Conservation (phyloP, 2,329 filamentous ascomycete species). For the Domatiomyces globalis region DNA sequence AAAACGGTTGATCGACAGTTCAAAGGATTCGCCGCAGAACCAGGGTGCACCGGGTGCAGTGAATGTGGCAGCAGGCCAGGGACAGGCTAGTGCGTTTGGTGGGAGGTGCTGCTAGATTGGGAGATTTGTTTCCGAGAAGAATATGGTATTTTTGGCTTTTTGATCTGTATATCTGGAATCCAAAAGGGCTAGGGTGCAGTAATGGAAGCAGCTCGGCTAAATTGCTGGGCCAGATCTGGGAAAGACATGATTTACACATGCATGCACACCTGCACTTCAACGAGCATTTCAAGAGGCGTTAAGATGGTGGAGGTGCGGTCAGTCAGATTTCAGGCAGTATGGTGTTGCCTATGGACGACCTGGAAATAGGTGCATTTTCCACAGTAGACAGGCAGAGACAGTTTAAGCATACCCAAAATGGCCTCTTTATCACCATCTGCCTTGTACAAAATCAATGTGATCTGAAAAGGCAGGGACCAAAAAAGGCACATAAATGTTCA, state of each 20-base stretch:
- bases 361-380: not conserved
- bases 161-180: not conserved
- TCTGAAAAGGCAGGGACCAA: too few relatives aligned
- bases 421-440: not conserved
- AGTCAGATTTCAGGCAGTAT: not conserved
- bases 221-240: not conserved
- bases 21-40: conserved; percentile 53
- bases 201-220: not conserved
- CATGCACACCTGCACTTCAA: not conserved
- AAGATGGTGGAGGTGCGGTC: not conserved
- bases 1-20: conserved; percentile 89
- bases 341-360: too few relatives aligned
- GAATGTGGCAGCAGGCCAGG: conserved; percentile 51
- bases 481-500: not conserved
- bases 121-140: not conserved
- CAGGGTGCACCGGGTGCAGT: conserved; percentile 27
- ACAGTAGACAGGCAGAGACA: not conserved
- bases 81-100: conserved; percentile 35
- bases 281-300: not conserved
- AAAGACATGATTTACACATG: not conserved
- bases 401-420: not conserved
- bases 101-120: conserved; percentile 58
- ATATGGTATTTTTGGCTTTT: not conserved
- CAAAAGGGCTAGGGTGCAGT: not conserved
- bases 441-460: not conserved